Percentiles rank a stretch among this genome's conserved stretches.
Evolutionary conservation across 164 flowering plant genomes (phyloP).

Genomic region (Vitis riparia): DNA sequence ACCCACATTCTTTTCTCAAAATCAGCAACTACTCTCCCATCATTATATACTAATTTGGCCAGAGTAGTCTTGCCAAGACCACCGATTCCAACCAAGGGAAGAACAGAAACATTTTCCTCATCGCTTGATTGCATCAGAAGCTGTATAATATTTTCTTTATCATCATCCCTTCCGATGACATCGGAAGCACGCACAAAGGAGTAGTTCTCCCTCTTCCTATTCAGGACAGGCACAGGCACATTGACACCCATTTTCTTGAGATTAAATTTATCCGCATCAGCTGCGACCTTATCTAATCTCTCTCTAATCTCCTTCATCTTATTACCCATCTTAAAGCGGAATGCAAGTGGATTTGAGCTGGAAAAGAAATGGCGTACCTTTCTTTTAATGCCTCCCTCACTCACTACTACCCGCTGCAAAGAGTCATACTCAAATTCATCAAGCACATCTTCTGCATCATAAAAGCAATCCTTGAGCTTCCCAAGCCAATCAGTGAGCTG

Average conservation of each 20-base stretch:
- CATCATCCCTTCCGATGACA: constrained; percentile 4
- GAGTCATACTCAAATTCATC: neutral
- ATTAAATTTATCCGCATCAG: too few relatives aligned
- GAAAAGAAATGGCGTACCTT: neutral
- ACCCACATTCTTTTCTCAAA: neutral
- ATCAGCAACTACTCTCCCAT: neutral
- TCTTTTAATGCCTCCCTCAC: neutral
- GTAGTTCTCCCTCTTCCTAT: neutral
- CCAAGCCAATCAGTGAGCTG: neutral
- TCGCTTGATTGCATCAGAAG: too few relatives aligned
- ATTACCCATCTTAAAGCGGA: too few relatives aligned
- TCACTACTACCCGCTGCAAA: neutral
- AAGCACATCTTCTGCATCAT: constrained; percentile 5
- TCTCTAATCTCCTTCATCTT: too few relatives aligned
- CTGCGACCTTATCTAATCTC: too few relatives aligned
- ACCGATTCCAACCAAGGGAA: neutral
- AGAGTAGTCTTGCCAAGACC: neutral
- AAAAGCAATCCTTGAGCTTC: constrained; percentile 2
- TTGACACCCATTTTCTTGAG: neutral
- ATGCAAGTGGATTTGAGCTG: neutral
- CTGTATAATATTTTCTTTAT: neutral
- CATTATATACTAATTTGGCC: neutral
- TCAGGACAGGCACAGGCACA: too few relatives aligned
- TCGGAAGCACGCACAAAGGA: constrained; percentile 1
- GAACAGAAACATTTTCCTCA: neutral